phyloP scores from a whole-genome alignment of 2,329 filamentous ascomycete genomes.

The Exophiala phaeomuriformis region DNA sequence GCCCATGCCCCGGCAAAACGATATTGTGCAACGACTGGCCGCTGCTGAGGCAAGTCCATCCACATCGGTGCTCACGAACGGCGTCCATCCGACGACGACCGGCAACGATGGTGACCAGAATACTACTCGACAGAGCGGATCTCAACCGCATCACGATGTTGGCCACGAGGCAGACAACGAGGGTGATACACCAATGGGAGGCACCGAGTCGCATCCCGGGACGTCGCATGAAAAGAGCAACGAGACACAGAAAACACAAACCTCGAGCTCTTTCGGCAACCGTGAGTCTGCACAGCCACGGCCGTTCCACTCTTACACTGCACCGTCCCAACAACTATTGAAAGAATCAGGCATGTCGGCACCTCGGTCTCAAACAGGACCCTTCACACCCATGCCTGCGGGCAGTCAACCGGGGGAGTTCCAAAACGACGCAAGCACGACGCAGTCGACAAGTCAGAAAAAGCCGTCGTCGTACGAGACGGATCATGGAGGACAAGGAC shows the following conservation, averaged over 20 bases:
- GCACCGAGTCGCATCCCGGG: slow-evolving; percentile 42
- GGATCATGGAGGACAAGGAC: slow-evolving; percentile 50
- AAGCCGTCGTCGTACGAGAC: slow-evolving; percentile 59
- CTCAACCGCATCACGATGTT: slow-evolving; percentile 30
- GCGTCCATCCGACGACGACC: slow-evolving; percentile 37
- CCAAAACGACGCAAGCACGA: slow-evolving; percentile 84
- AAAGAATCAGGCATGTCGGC: slow-evolving; percentile 41
- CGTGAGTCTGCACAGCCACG: slow-evolving; percentile 41
- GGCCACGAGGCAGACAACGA: slow-evolving; percentile 37
- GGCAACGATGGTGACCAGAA: slow-evolving; percentile 30
- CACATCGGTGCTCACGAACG: slow-evolving; percentile 29
- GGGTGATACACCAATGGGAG: slow-evolving; percentile 58
- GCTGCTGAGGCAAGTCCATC: slow-evolving; percentile 47
- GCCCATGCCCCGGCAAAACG: slow-evolving; percentile 48
- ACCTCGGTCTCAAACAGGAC: slow-evolving; percentile 42
- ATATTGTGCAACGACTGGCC: slow-evolving; percentile 18
- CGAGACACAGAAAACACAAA: slow-evolving; percentile 41
- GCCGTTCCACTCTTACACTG: slow-evolving; percentile 41
- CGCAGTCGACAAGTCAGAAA: slow-evolving; percentile 73
- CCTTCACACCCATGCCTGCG: slow-evolving; percentile 52
- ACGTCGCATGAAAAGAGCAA: slow-evolving; percentile 40
- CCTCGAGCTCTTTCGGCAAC: slow-evolving; percentile 44
- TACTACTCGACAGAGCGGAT: slow-evolving; percentile 31
- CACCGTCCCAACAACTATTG: slow-evolving; percentile 40
- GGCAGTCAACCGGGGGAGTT: slow-evolving; percentile 56